phyloP scores from a whole-genome alignment of 2,329 filamentous ascomycete species.

The Paraphoma chrysanthemicola region DNA sequence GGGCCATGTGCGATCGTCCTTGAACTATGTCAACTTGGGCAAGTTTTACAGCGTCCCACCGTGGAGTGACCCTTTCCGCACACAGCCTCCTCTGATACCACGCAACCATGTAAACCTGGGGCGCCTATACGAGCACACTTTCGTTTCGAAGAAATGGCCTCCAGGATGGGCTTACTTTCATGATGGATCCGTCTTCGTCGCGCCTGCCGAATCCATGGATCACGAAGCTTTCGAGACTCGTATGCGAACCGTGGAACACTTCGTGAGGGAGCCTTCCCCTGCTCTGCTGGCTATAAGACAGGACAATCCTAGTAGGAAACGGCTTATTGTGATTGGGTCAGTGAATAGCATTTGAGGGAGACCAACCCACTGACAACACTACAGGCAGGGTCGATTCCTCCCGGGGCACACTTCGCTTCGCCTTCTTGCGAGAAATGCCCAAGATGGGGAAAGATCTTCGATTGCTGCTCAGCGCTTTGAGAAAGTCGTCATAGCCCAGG shows the following conservation, averaged over 20 bases:
- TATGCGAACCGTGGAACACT: slow-evolving; percentile 21
- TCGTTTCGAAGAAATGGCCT: neutral
- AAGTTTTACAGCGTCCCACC: slow-evolving; percentile 14
- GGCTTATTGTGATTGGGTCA: slow-evolving; percentile 21
- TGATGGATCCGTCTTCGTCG: slow-evolving; percentile 29
- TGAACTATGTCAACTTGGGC: slow-evolving; percentile 19
- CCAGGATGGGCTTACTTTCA: slow-evolving; percentile 29
- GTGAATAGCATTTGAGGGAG: neutral
- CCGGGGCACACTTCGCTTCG: neutral
- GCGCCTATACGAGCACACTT: slow-evolving; percentile 8
- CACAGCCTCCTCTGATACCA: neutral
- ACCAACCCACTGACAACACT: neutral
- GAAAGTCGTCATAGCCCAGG: neutral
- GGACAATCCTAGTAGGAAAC: slow-evolving; percentile 2
- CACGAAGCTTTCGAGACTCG: slow-evolving; percentile 21
- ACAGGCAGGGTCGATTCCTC: neutral
- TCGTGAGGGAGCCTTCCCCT: slow-evolving; percentile 14
- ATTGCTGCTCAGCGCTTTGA: slow-evolving; percentile 13
- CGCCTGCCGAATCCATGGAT: slow-evolving; percentile 5
- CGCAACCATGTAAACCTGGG: slow-evolving; percentile 22
- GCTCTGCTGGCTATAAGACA: slow-evolving; percentile 10
- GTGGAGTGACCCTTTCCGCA: neutral
- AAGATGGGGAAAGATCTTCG: slow-evolving; percentile 9
- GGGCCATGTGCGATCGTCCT: slow-evolving; percentile 8
- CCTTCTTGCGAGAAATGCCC: slow-evolving; percentile 17